Evolutionary conservation across 2,329 filamentous ascomycete genomes (phyloP), one percentile per base, ranked within the genome.

Genomic region (Trichoderma breve): DNA sequence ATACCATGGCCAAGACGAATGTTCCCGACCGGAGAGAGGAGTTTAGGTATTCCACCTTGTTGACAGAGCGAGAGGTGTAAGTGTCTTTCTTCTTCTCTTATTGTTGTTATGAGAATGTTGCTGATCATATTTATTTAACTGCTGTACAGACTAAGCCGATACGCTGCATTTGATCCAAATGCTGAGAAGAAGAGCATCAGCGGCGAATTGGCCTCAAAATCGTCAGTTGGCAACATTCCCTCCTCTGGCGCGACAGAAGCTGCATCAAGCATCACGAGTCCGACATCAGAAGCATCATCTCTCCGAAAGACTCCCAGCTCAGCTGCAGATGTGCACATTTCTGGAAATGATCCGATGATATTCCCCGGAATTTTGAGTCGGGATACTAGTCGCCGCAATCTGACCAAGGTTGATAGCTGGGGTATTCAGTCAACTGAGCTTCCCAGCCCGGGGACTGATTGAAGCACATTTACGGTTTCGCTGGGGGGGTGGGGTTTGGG

Each of bases 1-100:
- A 99, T 75, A 91, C 92, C 74, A 96, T 98, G 88, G 92, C 92
- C 68, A 98, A 98, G 83, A 97, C 94, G 71, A 99, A 99, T 79
- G 93, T 99, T 9, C 96, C 96, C 3, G 94, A 98, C 81, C 92
- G 97, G 73, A 88, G 96, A 68, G 93, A 97, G 79, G 93, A 93
- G 62, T 99, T 97, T 80, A 87, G 96, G 71, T 90, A 97, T 77
- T 92, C 96, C 77, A 98, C 95, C 0, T 85, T 97, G 77, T 82
- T 91, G 71, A 92, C 95, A 77, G 96, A 99, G 82, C 86, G 93
- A 76, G 88, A 91, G 64, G 92, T 98, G 95, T 95, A 84, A 86
- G 90, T 85, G 70, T 6, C 51, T 14, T 26, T 24, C 12, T 24
- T 30, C 11, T 30, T 64, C 21, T 28, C 51, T 30, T 18, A 8